phyloP scores from a whole-genome alignment of 176 grass and related monocot genomes.

The Phyllostachys edulis region DNA sequence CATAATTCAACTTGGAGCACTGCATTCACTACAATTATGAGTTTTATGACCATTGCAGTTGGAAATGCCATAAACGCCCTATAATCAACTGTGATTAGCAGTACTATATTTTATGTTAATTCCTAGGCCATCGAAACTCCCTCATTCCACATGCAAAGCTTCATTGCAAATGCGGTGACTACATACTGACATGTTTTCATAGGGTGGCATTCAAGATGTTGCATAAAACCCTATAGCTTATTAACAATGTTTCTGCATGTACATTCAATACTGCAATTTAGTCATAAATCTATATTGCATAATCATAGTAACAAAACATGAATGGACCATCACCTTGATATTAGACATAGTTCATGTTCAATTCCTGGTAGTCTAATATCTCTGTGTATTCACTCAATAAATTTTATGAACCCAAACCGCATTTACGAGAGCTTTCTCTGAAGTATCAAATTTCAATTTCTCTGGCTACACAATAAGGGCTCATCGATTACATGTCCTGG shows the following conservation, averaged over 20 bases:
- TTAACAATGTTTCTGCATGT: background rate
- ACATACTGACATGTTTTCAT: background rate
- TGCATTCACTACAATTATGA: background rate
- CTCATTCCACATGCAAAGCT: background rate
- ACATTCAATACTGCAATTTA: background rate
- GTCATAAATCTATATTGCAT: background rate
- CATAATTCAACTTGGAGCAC: background rate
- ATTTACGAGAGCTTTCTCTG: background rate
- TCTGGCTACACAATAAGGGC: background rate
- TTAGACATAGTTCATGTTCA: constrained; percentile 7
- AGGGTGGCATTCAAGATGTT: background rate
- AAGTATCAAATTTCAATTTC: background rate
- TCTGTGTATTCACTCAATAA: background rate
- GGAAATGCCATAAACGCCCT: background rate
- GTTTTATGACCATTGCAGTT: background rate
- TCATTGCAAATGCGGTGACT: background rate
- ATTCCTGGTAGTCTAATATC: constrained; percentile 1
- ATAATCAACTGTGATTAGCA: background rate
- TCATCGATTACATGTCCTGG: background rate
- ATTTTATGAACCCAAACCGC: background rate
- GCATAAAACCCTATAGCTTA: background rate
- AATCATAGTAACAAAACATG: background rate
- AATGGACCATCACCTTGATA: background rate
- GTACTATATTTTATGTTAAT: background rate
- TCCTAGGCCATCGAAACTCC: background rate